Conservation (phyloP, 805 yeast genomes). For the Diddensiella caesifluorescens region DNA sequence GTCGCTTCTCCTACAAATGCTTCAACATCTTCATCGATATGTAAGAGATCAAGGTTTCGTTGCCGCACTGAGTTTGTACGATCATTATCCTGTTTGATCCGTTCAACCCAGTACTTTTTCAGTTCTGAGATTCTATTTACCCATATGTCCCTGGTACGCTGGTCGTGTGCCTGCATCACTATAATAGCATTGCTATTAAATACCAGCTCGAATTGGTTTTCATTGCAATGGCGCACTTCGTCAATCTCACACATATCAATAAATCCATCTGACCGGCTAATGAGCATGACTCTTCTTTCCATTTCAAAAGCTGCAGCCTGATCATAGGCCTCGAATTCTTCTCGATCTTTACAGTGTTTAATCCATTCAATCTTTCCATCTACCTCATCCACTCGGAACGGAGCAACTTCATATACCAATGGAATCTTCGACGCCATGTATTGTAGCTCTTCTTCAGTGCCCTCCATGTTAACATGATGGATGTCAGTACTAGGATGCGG, state of each 20-base stretch:
- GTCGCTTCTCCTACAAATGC: constrained; percentile 43
- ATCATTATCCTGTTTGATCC: constrained; percentile 39
- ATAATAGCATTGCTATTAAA: constrained; percentile 40
- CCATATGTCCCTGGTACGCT: constrained; percentile 56
- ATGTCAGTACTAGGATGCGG: constrained; percentile 36
- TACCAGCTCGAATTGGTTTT: constrained; percentile 50
- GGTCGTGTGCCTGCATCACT: constrained; percentile 3
- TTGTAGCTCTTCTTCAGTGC: constrained; percentile 23
- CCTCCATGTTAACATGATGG: constrained; percentile 26
- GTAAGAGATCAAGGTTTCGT: constrained; percentile 43
- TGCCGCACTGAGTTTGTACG: constrained; percentile 37
- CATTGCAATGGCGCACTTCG: constrained; percentile 34
- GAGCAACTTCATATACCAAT: constrained; percentile 42
- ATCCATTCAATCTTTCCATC: constrained; percentile 62
- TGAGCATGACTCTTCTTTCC: constrained; percentile 52
- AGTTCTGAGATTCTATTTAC: constrained; percentile 43
- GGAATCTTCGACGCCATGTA: constrained; percentile 31
- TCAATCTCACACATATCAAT: constrained; percentile 53
- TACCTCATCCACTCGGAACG: constrained; percentile 45
- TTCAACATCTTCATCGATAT: constrained; percentile 53
- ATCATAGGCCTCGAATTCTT: constrained; percentile 48
- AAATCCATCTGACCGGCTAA: constrained; percentile 54
- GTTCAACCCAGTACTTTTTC: constrained; percentile 53
- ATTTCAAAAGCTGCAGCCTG: constrained; percentile 56
- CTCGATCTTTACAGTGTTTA: constrained; percentile 27